Conservation (phyloP, 164 flowering plant genomes). For the Vitis cinerea region DNA sequence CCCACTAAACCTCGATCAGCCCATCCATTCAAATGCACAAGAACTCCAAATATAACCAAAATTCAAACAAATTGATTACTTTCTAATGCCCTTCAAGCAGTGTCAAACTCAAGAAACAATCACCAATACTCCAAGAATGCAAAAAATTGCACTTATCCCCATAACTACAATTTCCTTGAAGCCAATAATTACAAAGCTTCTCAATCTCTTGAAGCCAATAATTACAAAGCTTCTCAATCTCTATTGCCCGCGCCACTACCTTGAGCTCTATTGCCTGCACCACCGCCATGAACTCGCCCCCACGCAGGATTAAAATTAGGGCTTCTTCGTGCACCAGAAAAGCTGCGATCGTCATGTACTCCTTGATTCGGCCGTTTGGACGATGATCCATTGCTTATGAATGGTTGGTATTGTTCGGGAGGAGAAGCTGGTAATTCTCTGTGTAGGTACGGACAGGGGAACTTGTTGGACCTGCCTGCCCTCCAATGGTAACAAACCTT, state of each 20-base stretch:
- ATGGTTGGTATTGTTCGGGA: not conserved
- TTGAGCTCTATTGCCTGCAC: conserved; percentile 3
- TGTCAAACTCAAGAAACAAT: conserved; percentile 57
- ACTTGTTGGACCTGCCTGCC: conserved; percentile 59
- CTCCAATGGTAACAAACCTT: conserved; percentile 75
- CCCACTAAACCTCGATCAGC: conserved; percentile 4
- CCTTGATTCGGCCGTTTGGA: conserved; percentile 32
- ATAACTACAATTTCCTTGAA: conserved; percentile 60
- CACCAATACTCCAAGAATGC: conserved; percentile 79
- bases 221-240: conserved; percentile 58
- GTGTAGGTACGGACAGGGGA: conserved; percentile 58
- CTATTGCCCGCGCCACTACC: conserved; percentile 12
- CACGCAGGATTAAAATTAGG: conserved; percentile 40
- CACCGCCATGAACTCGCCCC: conserved; percentile 42
- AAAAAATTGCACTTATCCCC: conserved; percentile 70
- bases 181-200: conserved; percentile 68
- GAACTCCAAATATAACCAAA: conserved; percentile 6
- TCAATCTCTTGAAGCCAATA: conserved; percentile 65
- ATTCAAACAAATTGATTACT: conserved; percentile 33
- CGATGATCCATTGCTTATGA: conserved; percentile 16
- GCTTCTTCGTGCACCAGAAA: conserved; percentile 28
- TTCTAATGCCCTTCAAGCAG: conserved; percentile 83
- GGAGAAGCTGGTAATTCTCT: conserved; percentile 39
- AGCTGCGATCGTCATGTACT: conserved; percentile 27
- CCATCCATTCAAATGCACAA: not conserved